Evolutionary conservation across 1,284 basidiomycete species (phyloP).

Genomic region (Trichosporon sp.): DNA sequence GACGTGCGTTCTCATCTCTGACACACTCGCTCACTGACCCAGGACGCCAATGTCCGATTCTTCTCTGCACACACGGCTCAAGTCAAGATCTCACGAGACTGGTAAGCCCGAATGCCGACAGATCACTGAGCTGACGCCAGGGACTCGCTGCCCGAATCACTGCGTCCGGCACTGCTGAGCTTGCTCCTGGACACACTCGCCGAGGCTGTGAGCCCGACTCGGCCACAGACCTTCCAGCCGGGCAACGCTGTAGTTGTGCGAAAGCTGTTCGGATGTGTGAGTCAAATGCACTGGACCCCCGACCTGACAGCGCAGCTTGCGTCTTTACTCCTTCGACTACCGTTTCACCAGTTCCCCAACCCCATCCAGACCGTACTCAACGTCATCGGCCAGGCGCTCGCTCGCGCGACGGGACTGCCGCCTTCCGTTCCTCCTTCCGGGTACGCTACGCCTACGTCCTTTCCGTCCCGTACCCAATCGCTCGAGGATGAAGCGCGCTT

Average conservation of each 20-base stretch:
- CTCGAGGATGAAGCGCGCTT: constrained; percentile 18
- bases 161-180: constrained; percentile 36
- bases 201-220: constrained; percentile 34
- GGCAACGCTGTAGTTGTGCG: constrained; percentile 60
- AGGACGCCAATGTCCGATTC: constrained; percentile 76
- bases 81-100: constrained; percentile 83
- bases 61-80: constrained; percentile 85
- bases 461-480: constrained; percentile 50
- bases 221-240: constrained; percentile 29
- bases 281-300: constrained; percentile 31
- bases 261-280: constrained; percentile 77
- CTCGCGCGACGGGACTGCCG: constrained; percentile 30
- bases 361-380: constrained; percentile 38
- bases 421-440: constrained; percentile 34
- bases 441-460: constrained; percentile 49
- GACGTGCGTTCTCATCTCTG: constrained; percentile 25
- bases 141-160: constrained; percentile 43
- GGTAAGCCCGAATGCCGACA: constrained; percentile 53
- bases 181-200: constrained; percentile 40
- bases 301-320: constrained; percentile 33
- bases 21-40: neutral
- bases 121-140: constrained; percentile 17
- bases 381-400: constrained; percentile 30
- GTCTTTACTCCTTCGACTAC: constrained; percentile 37
- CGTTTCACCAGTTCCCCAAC: constrained; percentile 36